phyloP scores from a whole-genome alignment of 139 green algal species.

The Deuterostichococcus epilithicus region DNA sequence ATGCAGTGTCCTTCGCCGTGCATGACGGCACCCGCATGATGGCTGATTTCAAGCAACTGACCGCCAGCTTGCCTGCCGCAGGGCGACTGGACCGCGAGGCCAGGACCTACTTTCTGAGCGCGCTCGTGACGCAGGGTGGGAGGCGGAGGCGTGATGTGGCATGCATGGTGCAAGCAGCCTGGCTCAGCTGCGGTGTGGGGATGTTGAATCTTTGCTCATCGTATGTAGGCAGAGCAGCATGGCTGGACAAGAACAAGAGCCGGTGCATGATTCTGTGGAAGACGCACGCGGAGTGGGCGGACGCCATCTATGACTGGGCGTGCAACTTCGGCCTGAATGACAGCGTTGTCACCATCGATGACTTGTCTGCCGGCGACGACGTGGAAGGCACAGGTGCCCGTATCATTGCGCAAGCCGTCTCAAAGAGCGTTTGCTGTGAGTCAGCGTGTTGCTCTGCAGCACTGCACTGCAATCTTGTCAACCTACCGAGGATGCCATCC shows the following conservation, averaged over 20 bases:
- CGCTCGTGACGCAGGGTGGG: slow-evolving; percentile 37
- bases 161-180: neutral
- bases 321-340: slow-evolving; percentile 43
- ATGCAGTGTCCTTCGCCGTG: too few species aligned
- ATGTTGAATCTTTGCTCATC: neutral
- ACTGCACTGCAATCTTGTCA: neutral
- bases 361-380: slow-evolving; percentile 45
- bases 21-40: too few species aligned
- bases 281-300: slow-evolving; percentile 50
- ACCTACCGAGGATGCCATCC: neutral
- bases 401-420: neutral
- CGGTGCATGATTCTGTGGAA: slow-evolving; percentile 52
- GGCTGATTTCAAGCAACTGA: too few species aligned
- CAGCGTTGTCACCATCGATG: slow-evolving; percentile 58
- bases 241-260: slow-evolving; percentile 49
- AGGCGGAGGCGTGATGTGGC: neutral
- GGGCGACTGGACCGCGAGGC: slow-evolving; percentile 48
- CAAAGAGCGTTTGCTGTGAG: neutral
- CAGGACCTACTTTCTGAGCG: slow-evolving; percentile 43
- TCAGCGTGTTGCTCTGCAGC: neutral
- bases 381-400: slow-evolving; percentile 50
- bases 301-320: slow-evolving; percentile 42
- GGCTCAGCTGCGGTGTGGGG: neutral
- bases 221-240: slow-evolving; percentile 35
- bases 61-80: slow-evolving; percentile 15